Base-by-base conservation (phyloP, 2,329 filamentous ascomycete species). In the Dactylellina haptotyla region DNA sequence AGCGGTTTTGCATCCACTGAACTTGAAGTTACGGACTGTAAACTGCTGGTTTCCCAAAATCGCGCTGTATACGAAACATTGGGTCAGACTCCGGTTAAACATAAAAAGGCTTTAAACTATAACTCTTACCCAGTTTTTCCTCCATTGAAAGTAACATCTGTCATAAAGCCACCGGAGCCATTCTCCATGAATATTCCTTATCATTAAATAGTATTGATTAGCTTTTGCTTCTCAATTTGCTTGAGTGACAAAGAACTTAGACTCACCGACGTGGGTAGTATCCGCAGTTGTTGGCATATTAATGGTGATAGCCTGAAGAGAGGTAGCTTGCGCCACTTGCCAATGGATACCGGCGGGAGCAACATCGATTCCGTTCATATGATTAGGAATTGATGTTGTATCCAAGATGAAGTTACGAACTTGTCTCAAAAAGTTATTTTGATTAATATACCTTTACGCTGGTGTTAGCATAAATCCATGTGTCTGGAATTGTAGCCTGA, bases 381-480 rank as follows among this genome's bases (percentile, higher is more conserved):
- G 16, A 76, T 83, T 81, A 28, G 87, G 88, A 84, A 90, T 86
- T 5, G 83, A 85, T 18, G 87, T 92, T 57, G 91, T 81, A 79
- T 94, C 91, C 78, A 95, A 89, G 79, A 90, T 85, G 79, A 95
- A 90, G 83, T 95, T 94, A 79, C 90, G 89, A 76, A 94, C 83
- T 80, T 92, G 89, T 62, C 91, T 89, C 84, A 91, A 93, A 83
- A 94, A 94, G 84, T 93, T 93, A 81, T 86, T 86, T 80, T 93
- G 89, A 82, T 93, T 93, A 78, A 88, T 89, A 81, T 88, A 54
- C 50, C 50, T 54, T 14, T 54, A 10, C 12, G 20, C 6, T 3
- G 18, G 14, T 34, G 12, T 16, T 28, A n/a, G 9, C 2, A 26
- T 8, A 39, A n/a, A 16, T 32, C 18, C 12, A n/a, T 26, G 16